A percentile compares a stretch with the other conserved stretches of the same genome.
Evolutionary conservation across 2,329 filamentous ascomycete species (phyloP).

Genomic region (Colletotrichum sublineola): DNA sequence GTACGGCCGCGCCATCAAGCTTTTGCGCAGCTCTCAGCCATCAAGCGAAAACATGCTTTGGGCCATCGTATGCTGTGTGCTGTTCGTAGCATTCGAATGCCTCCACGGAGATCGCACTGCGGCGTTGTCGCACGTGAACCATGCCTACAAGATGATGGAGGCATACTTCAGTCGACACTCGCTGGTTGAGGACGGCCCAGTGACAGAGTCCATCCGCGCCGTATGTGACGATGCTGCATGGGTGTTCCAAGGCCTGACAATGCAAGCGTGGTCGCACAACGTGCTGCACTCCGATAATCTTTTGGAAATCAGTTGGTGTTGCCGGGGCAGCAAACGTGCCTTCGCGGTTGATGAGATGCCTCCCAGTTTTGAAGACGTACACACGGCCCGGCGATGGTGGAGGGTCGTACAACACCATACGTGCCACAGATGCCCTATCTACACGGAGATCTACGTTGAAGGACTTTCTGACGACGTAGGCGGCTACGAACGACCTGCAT

Average conservation of each 20-base stretch:
- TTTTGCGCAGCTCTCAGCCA: constrained; percentile 53
- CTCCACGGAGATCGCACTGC: constrained; percentile 56
- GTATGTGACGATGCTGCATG: constrained; percentile 37
- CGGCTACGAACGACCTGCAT: constrained; percentile 46
- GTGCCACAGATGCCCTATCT: constrained; percentile 53
- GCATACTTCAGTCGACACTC: constrained; percentile 19
- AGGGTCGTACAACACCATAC: constrained; percentile 54
- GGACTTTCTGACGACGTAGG: constrained; percentile 47
- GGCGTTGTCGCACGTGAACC: constrained; percentile 56
- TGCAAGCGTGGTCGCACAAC: constrained; percentile 37
- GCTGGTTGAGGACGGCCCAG: neutral
- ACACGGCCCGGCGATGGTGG: constrained; percentile 56
- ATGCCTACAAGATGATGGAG: constrained; percentile 47
- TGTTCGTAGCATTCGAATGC: constrained; percentile 58
- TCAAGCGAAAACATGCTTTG: constrained; percentile 54
- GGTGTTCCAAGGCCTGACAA: constrained; percentile 39
- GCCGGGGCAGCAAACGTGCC: constrained; percentile 45
- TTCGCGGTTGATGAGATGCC: constrained; percentile 54
- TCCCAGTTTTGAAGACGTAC: constrained; percentile 47
- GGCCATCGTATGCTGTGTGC: constrained; percentile 54
- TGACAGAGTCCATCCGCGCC: constrained; percentile 27
- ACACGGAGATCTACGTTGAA: constrained; percentile 45
- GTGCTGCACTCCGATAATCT: constrained; percentile 19
- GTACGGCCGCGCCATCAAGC: constrained; percentile 56
- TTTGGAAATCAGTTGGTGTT: constrained; percentile 33